A percentile compares a stretch with the other conserved stretches of the same genome.
Conservation (phyloP, 768 basidiomycete genomes). For the Antrodiella citrinella region DNA sequence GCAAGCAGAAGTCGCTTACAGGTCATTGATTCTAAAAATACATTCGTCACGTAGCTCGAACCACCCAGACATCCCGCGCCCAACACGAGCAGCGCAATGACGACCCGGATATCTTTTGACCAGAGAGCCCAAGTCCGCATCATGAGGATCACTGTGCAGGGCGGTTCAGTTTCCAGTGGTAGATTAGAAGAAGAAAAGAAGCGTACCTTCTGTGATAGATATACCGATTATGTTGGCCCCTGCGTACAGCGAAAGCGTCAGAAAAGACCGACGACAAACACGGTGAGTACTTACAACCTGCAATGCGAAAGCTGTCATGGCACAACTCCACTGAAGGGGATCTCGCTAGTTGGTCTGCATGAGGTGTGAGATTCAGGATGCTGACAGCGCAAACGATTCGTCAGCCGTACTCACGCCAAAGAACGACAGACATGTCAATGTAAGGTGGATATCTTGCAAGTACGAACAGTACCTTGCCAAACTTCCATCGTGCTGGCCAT, state of each 20-base stretch:
- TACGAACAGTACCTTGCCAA: conserved; percentile 13
- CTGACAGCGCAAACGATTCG: neutral
- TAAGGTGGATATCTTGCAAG: conserved; percentile 13
- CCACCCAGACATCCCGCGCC: neutral
- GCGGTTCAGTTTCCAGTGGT: neutral
- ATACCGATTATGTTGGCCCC: conserved; percentile 2
- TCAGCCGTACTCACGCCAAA: neutral
- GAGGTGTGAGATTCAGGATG: neutral
- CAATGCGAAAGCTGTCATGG: neutral
- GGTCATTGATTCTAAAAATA: neutral
- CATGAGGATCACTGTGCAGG: neutral
- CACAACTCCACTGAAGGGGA: neutral
- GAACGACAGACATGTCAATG: conserved; percentile 3
- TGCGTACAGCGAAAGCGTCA: neutral
- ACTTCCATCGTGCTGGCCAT: conserved; percentile 11
- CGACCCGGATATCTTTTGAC: neutral
- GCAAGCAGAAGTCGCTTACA: neutral
- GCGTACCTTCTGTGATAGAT: conserved; percentile 1
- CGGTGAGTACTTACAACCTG: neutral
- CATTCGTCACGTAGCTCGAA: no score
- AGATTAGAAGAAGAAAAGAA: neutral
- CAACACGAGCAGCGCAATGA: neutral
- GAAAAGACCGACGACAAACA: neutral
- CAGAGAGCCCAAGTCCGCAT: neutral
- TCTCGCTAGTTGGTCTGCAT: neutral